These are phyloP conservation scores for Halophytophthora batemanensis DNA, from an alignment of 352 stramenopile species.

Conservation along the genomic window DNA sequence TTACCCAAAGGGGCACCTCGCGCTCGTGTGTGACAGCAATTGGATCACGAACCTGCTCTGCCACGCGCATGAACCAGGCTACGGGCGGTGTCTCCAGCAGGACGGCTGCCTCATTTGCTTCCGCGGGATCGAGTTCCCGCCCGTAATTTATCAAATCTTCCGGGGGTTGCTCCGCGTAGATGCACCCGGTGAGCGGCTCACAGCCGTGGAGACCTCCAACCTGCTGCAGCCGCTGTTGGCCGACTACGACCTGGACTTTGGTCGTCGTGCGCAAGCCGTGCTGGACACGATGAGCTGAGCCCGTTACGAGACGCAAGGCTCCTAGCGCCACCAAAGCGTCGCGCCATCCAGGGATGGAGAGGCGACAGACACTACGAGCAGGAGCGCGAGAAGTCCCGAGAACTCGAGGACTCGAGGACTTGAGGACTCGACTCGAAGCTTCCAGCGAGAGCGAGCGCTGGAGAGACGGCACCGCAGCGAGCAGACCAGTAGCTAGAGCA, in stretches of 20 bases:
- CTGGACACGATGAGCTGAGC: constrained; percentile 36
- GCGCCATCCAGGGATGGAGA: no score
- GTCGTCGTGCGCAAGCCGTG: constrained; percentile 40
- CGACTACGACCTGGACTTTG: constrained; percentile 62
- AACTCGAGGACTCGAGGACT: no score
- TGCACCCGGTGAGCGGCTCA: constrained; percentile 48
- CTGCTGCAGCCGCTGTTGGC: constrained; percentile 56
- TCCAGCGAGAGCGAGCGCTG: no score
- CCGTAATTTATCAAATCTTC: constrained; percentile 74
- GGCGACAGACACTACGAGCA: no score
- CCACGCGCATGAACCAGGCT: constrained; percentile 42
- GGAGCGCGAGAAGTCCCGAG: no score
- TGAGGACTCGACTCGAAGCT: no score
- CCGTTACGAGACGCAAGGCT: no score
- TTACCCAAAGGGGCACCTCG: constrained; percentile 75
- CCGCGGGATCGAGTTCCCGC: constrained; percentile 69
- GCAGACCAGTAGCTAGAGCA: no score
- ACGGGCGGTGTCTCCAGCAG: constrained; percentile 41
- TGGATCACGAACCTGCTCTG: constrained; percentile 67
- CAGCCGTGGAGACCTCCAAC: constrained; percentile 43
- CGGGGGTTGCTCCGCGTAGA: constrained; percentile 50
- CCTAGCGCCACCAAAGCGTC: no score
- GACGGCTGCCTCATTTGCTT: constrained; percentile 82
- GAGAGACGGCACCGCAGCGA: no score
- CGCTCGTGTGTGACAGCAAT: constrained; percentile 72